phyloP scores from a whole-genome alignment of 345 rosid species.

The Camelina neglecta region DNA sequence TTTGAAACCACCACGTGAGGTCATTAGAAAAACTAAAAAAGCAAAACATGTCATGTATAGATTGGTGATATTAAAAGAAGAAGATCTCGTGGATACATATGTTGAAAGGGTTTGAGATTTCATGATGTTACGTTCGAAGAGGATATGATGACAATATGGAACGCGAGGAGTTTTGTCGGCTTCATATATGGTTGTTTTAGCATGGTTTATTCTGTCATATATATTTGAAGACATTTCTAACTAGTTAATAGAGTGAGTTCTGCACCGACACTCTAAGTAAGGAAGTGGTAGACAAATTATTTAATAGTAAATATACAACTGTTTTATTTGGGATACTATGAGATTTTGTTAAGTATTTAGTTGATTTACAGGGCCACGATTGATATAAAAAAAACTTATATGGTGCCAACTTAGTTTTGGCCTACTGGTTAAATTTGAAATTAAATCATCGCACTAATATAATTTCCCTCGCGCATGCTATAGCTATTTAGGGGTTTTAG shows the following conservation, averaged over 20 bases:
- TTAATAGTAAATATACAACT: background rate
- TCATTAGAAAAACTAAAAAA: background rate
- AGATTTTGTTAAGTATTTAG: background rate
- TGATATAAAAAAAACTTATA: background rate
- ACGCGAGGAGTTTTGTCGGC: slow-evolving; percentile 26
- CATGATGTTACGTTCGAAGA: slow-evolving; percentile 19
- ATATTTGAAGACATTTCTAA: background rate
- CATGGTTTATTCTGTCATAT: background rate
- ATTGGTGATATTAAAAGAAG: slow-evolving; percentile 31
- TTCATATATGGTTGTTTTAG: background rate
- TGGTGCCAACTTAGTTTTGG: background rate
- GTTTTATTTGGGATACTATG: background rate
- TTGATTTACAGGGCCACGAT: background rate
- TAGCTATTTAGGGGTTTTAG: background rate
- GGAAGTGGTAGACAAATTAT: background rate
- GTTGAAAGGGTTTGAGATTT: slow-evolving; percentile 27
- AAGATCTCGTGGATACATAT: slow-evolving; percentile 20
- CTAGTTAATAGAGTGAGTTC: slow-evolving; percentile 20
- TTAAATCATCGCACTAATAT: background rate
- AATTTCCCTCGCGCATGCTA: slow-evolving; percentile 25
- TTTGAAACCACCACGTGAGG: slow-evolving; percentile 34
- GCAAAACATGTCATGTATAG: slow-evolving; percentile 21
- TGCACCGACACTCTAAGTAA: slow-evolving; percentile 27
- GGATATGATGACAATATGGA: slow-evolving; percentile 21
- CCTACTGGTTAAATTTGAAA: background rate